Evolutionary conservation across 2,329 filamentous ascomycete genomes (phyloP).

Genomic region (Penicillium digitatum): DNA sequence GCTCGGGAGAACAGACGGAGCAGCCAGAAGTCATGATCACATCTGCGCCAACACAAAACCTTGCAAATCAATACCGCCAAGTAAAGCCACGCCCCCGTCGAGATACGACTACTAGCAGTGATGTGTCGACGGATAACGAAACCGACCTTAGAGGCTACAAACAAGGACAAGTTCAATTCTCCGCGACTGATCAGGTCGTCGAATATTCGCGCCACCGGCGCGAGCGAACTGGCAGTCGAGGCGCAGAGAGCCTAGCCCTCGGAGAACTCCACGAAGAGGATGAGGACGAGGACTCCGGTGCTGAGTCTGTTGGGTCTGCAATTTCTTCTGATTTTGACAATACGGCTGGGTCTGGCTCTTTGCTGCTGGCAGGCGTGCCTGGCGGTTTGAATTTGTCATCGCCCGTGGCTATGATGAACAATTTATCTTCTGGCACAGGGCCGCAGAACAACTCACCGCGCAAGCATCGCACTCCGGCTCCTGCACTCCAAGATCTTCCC

Average conservation of each 20-base stretch:
- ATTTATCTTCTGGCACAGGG: constrained; percentile 33
- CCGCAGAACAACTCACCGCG: constrained; percentile 48
- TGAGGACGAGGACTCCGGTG: constrained; percentile 44
- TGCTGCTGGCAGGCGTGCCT: constrained; percentile 49
- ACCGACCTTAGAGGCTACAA: constrained; percentile 52
- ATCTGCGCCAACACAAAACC: constrained; percentile 51
- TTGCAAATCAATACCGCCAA: constrained; percentile 48
- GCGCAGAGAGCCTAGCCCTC: constrained; percentile 29
- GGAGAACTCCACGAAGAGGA: constrained; percentile 38
- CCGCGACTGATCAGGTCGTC: constrained; percentile 36
- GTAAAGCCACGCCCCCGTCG: constrained; percentile 56
- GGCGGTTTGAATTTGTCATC: constrained; percentile 50
- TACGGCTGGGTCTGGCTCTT: constrained; percentile 53
- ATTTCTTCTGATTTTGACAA: constrained; percentile 54
- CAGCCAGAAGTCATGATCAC: constrained; percentile 51
- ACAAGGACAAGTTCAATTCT: constrained; percentile 51
- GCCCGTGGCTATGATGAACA: constrained; percentile 43
- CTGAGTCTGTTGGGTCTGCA: constrained; percentile 48
- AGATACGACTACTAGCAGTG: constrained; percentile 63
- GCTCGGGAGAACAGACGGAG: constrained; percentile 48
- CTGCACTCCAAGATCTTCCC: constrained; percentile 56
- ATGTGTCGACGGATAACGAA: constrained; percentile 64
- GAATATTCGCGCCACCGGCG: constrained; percentile 29
- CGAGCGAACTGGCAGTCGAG: constrained; percentile 27
- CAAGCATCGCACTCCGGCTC: constrained; percentile 46